These are phyloP conservation scores for Crucihimalaya himalaica DNA, from an alignment of 345 rosid species.

Conservation along the genomic window DNA sequence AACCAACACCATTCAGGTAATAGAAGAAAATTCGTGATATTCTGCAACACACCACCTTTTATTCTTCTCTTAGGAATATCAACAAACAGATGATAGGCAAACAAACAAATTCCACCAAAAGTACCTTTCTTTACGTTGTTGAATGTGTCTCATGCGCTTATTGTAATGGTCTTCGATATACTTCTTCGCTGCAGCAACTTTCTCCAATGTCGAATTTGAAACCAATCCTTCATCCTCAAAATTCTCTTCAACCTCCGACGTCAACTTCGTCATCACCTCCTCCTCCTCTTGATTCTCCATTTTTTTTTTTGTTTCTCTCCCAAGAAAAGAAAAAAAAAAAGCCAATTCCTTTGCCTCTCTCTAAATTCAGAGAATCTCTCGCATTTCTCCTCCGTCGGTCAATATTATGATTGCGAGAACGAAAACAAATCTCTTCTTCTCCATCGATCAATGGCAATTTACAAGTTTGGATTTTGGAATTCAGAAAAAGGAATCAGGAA, in stretches of 20 bases:
- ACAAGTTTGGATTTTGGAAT: slow-evolving; percentile 30
- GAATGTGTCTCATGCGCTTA: slow-evolving; percentile 78
- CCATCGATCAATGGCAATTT: slow-evolving; percentile 22
- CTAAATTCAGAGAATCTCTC: slow-evolving; percentile 7
- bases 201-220: slow-evolving; percentile 74
- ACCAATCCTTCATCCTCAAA: slow-evolving; percentile 50
- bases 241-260: slow-evolving; percentile 38
- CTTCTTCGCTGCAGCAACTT: slow-evolving; percentile 89
- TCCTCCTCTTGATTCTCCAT: slow-evolving; percentile 46
- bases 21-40: not conserved
- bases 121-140: slow-evolving; percentile 77
- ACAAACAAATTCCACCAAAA: not conserved
- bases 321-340: not conserved
- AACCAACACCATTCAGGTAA: slow-evolving; percentile 22
- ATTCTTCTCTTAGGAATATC: not conserved
- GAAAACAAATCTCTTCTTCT: not conserved
- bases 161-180: slow-evolving; percentile 91
- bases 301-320: slow-evolving; percentile 22
- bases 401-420: slow-evolving; percentile 7
- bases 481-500: not conserved
- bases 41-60: not conserved
- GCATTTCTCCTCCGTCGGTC: not conserved
- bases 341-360: slow-evolving; percentile 23
- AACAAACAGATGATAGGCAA: slow-evolving; percentile 19
- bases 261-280: slow-evolving; percentile 29